Base-by-base conservation (phyloP, 192 early-diverging fungal species). In the Entomortierella parvispora region DNA sequence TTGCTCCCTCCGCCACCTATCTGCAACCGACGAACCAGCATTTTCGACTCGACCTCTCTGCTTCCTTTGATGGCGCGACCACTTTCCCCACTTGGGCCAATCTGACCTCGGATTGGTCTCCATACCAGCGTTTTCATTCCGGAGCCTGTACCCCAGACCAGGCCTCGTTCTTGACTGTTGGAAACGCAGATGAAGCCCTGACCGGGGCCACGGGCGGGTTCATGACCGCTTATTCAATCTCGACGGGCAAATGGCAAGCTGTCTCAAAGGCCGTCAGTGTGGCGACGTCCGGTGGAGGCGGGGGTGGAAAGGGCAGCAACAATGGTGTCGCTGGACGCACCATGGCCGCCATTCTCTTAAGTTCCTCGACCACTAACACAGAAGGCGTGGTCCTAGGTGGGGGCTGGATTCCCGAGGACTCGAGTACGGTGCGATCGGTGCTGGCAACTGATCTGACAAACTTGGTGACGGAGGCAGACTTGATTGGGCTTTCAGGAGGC, bases 21-120 rank as follows among this genome's bases (percentile, higher is more conserved):
- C 65, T 76, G 34, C 17, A 29, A 12, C 60, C 72, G 14, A 76
- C 72, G 32, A 76, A 76, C 43, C 72, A 76, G 32, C 72, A 76
- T 40, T 76, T 76, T 55, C 58, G 72, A 11, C 53, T 76, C 8
- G 72, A 76, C 51, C 65, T 76, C 3, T 76, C 72, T 4, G 26
- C 66, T 48, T 32, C 58, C 17, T 76, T 76, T 55, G 64, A 60
- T 14, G 34, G 49, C 20, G 28, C 68, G 17, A 34, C 58, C 10
- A 58, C 18, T n/a, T 58, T 50, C 2, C 71, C 71, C 0, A 48
- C 47, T 5, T 76, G 72, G 72, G 72, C 59, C 0, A 76, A 76
- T 34, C n/a, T 76, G 7, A 76, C 72, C 0, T 76, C 72, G 0
- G 65, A 76, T 20, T 68, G 31, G 15, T 76, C 72, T 1, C 72